phyloP scores from a whole-genome alignment of 2,329 filamentous ascomycete species.

The Colletotrichum melonis region DNA sequence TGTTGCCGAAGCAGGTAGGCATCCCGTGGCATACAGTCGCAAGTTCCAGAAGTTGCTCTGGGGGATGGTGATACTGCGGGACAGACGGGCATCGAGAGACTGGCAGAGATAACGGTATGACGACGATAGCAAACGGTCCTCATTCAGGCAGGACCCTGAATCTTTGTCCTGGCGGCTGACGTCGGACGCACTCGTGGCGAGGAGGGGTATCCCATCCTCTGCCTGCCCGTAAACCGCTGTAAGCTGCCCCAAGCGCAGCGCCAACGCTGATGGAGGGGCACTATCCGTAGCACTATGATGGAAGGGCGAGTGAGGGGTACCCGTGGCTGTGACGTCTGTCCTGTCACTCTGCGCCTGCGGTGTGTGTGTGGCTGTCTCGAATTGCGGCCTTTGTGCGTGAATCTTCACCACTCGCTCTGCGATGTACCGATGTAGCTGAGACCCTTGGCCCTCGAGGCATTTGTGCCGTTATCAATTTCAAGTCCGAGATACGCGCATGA shows the following conservation, averaged over 20 bases:
- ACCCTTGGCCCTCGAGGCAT: constrained; percentile 18
- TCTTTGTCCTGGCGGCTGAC: constrained; percentile 5
- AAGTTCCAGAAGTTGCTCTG: constrained; percentile 9
- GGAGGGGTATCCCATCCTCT: constrained; percentile 22
- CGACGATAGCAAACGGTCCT: background rate
- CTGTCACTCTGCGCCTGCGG: background rate
- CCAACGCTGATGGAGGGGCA: constrained; percentile 1
- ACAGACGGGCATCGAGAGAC: background rate
- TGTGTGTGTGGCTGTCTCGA: constrained; percentile 21
- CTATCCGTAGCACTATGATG: background rate
- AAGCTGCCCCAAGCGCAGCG: background rate
- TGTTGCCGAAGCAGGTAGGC: background rate
- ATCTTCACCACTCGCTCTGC: constrained; percentile 19
- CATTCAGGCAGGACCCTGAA: constrained; percentile 31
- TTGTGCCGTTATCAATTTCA: background rate
- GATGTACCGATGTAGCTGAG: constrained; percentile 18
- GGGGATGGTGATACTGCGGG: too few species aligned
- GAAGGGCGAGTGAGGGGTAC: background rate
- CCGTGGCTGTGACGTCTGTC: constrained; percentile 30
- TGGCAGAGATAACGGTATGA: background rate
- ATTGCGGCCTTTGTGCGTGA: constrained; percentile 32
- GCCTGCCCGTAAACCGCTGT: background rate
- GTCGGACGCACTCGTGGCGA: constrained; percentile 7
- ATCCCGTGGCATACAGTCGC: constrained; percentile 2
- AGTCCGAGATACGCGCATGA: background rate